Conservation (phyloP, 2,329 filamentous ascomycete species). For the Ceratocystis papillata region DNA sequence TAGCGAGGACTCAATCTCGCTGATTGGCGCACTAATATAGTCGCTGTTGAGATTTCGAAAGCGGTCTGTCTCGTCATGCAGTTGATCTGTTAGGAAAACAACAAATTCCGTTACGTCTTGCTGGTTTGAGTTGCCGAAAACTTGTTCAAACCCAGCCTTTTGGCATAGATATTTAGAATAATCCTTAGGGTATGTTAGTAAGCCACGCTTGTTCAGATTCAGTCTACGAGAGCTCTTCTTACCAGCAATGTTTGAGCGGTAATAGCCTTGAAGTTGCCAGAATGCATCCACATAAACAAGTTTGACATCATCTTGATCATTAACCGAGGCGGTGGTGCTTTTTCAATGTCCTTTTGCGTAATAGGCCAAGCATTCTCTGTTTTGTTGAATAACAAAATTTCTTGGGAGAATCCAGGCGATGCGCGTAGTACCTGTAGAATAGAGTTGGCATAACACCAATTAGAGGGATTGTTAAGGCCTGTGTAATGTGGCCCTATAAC, state of each 20-base stretch:
- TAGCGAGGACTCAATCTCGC: constrained; percentile 15
- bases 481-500: constrained; percentile 36
- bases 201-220: background rate
- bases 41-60: constrained; percentile 35
- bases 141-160: constrained; percentile 28
- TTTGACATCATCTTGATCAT: constrained; percentile 51
- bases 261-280: constrained; percentile 41
- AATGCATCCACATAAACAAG: constrained; percentile 47
- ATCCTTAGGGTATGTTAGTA: constrained; percentile 34
- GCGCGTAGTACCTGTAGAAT: constrained; percentile 72
- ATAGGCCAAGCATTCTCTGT: constrained; percentile 57
- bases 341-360: constrained; percentile 51
- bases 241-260: constrained; percentile 49
- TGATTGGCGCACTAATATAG: constrained; percentile 22
- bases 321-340: constrained; percentile 44
- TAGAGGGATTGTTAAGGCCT: constrained; percentile 68
- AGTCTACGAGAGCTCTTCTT: constrained; percentile 27
- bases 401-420: constrained; percentile 56
- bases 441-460: constrained; percentile 90
- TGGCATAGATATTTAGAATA: constrained; percentile 40
- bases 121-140: constrained; percentile 64
- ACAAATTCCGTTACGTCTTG: constrained; percentile 91
- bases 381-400: constrained; percentile 46
- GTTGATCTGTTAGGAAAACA: constrained; percentile 65
- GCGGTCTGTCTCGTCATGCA: constrained; percentile 76